Percentiles rank a stretch among this genome's conserved stretches.
Conservation (phyloP, 139 green algal species). For the Coelastrella sp. region DNA sequence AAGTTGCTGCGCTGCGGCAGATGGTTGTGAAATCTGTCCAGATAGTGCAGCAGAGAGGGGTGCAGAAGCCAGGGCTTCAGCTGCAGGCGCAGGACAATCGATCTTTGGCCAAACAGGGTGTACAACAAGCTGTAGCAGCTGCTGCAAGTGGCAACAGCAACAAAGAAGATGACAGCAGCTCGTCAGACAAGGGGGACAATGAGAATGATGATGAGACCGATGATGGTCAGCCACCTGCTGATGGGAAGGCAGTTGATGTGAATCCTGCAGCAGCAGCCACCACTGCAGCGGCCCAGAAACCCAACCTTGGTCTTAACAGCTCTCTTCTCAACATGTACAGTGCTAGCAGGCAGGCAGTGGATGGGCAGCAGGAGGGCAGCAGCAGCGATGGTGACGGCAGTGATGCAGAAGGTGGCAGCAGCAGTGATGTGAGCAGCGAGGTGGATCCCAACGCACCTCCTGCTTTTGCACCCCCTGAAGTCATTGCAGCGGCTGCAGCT, state of each 20-base stretch:
- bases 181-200: not conserved
- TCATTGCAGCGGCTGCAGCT: constrained; percentile 65
- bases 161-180: not conserved
- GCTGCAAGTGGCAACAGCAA: not conserved
- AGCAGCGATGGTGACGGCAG: constrained; percentile 1
- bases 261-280: constrained; percentile 19
- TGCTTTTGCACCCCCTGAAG: constrained; percentile 61
- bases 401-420: constrained; percentile 25
- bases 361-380: constrained; percentile 5
- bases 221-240: not conserved
- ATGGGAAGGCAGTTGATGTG: not conserved
- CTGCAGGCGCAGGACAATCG: constrained; percentile 31
- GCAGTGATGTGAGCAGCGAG: constrained; percentile 16
- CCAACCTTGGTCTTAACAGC: constrained; percentile 58
- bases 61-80: constrained; percentile 59
- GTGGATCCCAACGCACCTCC: constrained; percentile 32
- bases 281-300: constrained; percentile 10
- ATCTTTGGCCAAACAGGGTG: constrained; percentile 28
- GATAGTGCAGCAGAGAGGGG: constrained; percentile 41
- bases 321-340: constrained; percentile 73
- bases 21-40: constrained; percentile 55
- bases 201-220: constrained; percentile 2
- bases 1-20: constrained; percentile 63
- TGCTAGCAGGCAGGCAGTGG: not conserved
- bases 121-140: constrained; percentile 3